Conservation (phyloP, 2,329 filamentous ascomycete species). For the Ophiostoma himal-ulmi region DNA sequence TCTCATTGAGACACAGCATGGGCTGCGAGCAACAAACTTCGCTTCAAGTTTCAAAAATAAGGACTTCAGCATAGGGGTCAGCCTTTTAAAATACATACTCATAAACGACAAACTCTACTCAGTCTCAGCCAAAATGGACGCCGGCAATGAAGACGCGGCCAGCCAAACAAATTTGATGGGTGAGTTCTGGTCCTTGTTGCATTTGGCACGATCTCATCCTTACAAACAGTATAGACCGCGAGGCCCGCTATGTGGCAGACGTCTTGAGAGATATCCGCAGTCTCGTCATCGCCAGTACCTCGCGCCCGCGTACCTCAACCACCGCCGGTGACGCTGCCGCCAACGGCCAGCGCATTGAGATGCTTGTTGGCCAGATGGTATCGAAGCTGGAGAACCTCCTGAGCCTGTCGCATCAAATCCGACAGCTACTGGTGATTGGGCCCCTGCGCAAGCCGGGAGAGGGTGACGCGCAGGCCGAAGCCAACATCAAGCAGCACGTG, state of each 20-base stretch:
- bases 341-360: constrained; percentile 39
- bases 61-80: not conserved
- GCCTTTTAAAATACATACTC: not conserved
- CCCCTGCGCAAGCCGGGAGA: constrained; percentile 41
- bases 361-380: constrained; percentile 36
- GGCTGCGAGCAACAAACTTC: not conserved
- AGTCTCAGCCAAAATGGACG: not conserved
- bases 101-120: not conserved
- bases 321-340: constrained; percentile 37
- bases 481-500: constrained; percentile 35
- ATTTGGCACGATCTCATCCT: not conserved
- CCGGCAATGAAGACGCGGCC: constrained; percentile 1
- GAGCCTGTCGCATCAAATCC: constrained; percentile 43
- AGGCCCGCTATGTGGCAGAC: constrained; percentile 41
- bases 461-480: constrained; percentile 36
- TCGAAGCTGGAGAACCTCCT: constrained; percentile 42
- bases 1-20: not conserved
- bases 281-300: constrained; percentile 37
- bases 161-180: not conserved
- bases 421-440: constrained; percentile 46
- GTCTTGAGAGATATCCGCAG: constrained; percentile 42
- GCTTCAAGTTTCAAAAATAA: not conserved
- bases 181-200: not conserved
- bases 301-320: constrained; percentile 32
- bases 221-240: constrained; percentile 32